Evolutionary conservation across 129 eudicot genomes (phyloP), one percentile per base, ranked within the genome.

Genomic region (Chrysanthemum makinoi): DNA sequence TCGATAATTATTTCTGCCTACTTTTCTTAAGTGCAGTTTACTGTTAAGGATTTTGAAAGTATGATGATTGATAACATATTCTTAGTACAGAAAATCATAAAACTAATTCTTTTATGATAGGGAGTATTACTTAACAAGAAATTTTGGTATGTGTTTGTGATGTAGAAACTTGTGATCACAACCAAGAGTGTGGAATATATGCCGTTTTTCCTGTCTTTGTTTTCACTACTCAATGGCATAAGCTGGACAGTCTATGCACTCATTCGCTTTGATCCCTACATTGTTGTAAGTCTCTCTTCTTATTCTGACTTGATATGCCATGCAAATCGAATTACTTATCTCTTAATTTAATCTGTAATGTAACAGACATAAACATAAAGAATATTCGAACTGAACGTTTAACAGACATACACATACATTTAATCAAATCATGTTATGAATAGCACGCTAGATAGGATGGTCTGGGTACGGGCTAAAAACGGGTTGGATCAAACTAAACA

Each of bases 151-250:
- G 47, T 35, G 20, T 53, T 61, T 60, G 48, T 57, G 72, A 49
- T 62, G 87, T 78, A 90, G 96, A 90, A 80, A 87, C 48, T 87
- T 80, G 98, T 93, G 84, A 89, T 93, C 11, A 81, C 77, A 3
- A 93, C 95, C 22, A 93, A 81, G 69, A 93, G 98, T 28, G 95
- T 93, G 65, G 95, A 89, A 75, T 93, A 75, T 71, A 93, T 93
- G 98, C 98, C 98, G 1, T 85, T 93, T 75, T 87, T 80, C 65
- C 80, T 87, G 10, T 89, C 96, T 3, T n/a, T 93, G 1, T 83
- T 82, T 72, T 81, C 91, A 19, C 78, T 87, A 66, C 84, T 82
- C 33, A 93, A 93, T 13, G 96, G 88, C 19, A 61, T 89, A 47
- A 65, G 90, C 20, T 93, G 98, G 98, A 86, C 90, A 5, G 49